Base-by-base conservation (phyloP, 1,139 yeast species). In the Saccharomyces hybrid region DNA sequence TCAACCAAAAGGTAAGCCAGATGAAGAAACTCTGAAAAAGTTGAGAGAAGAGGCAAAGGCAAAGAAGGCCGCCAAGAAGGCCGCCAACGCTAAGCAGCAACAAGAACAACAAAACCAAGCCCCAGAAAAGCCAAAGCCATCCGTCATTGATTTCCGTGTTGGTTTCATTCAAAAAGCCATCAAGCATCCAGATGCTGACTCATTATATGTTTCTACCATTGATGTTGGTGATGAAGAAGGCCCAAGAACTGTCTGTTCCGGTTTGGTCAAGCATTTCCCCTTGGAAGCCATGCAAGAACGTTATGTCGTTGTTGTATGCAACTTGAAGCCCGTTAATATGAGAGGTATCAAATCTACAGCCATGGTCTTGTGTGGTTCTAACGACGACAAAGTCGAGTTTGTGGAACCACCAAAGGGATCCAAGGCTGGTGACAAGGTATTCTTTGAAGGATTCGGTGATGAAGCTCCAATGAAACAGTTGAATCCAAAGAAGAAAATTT, bases 211-310 rank as follows among this genome's bases (percentile, higher is more conserved):
- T 58, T 91, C 98, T 34, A 93, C 99, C 54, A 93, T 95, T 67
- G 90, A 95, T 61, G 85, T 89, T 79, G 99, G 99, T 61, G 99
- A 93, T 67, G 91, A 78, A 62, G 95, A 88, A 68, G 96, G 96
- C 57, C 99, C 99, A 69, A 84, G 99, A 78, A 95, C 97, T 50
- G 96, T 95, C 53, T 95, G 99, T 77, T 88, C 97, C 14, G 99
- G 99, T 59, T 77, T 91, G 63, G 96, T 88, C 55, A 83, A 84
- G 62, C 81, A 83, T 72, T 78, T 86, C 63, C 83, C 95, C 27
- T 70, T 88, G 58, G 96, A 88, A 68, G 86, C 83, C 53, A 83
- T 91, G 93, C 89, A 85, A 73, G 79, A 85, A 69, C 83, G 95
- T 65, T 77, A 79, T 58, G 95, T 91, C 53, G 86, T 90, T 49